phyloP scores from a whole-genome alignment of 2,329 filamentous ascomycete genomes.

The Xylariomycetidae sp. region DNA sequence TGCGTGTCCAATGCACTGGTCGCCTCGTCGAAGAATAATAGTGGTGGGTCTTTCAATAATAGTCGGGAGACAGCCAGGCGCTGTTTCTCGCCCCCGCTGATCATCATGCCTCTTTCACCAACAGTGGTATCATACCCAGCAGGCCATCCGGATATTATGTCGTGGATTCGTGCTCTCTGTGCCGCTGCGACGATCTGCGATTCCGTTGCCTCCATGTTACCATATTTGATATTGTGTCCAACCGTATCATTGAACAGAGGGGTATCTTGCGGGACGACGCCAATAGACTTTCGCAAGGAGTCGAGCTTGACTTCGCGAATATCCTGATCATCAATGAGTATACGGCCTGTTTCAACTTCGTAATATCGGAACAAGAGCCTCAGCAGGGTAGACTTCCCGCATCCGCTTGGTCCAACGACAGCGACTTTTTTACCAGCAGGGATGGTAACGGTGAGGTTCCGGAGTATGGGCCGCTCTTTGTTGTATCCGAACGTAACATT shows the following conservation, averaged over 20 bases:
- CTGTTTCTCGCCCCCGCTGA: constrained; percentile 92
- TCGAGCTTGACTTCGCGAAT: constrained; percentile 78
- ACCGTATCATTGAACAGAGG: constrained; percentile 97
- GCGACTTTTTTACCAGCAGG: constrained; percentile 95
- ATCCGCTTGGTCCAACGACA: constrained; percentile 90
- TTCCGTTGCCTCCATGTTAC: constrained; percentile 68
- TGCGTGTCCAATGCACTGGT: constrained; percentile 90
- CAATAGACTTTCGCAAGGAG: constrained; percentile 78
- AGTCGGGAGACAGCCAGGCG: constrained; percentile 78
- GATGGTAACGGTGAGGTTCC: constrained; percentile 80
- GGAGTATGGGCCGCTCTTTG: constrained; percentile 78
- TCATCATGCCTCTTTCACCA: constrained; percentile 94
- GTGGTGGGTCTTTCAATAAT: constrained; percentile 81
- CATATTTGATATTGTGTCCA: constrained; percentile 92
- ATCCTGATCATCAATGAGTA: constrained; percentile 90
- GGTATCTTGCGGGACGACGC: constrained; percentile 95
- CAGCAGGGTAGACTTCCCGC: constrained; percentile 91
- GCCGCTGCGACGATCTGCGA: constrained; percentile 75
- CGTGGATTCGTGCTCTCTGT: constrained; percentile 77
- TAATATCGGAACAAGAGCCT: constrained; percentile 92
- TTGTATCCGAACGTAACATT: constrained; percentile 95
- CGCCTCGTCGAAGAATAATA: constrained; percentile 94
- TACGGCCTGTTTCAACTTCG: constrained; percentile 78
- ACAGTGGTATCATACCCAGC: constrained; percentile 90
- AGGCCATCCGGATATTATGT: constrained; percentile 73